A percentile compares a stretch with the other conserved stretches of the same genome.
phyloP scores from a whole-genome alignment of 2,329 filamentous ascomycete genomes.

The Neofusicoccum ribis region DNA sequence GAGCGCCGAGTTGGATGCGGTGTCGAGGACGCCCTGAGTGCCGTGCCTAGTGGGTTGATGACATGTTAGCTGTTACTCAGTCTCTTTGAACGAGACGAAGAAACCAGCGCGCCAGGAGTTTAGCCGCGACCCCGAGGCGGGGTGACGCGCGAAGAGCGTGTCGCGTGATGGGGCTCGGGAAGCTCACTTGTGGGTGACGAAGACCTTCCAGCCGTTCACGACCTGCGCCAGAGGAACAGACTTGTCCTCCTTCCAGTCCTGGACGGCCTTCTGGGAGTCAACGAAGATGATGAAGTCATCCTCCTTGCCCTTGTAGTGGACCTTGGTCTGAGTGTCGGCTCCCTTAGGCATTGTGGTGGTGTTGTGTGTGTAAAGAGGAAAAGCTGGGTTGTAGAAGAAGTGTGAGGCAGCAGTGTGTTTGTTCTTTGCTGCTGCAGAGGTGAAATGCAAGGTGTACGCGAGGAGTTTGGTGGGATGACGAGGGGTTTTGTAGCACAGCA shows the following conservation, averaged over 20 bases:
- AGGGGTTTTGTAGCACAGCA: constrained; percentile 20
- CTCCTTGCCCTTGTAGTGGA: constrained; percentile 77
- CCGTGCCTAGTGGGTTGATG: constrained; percentile 66
- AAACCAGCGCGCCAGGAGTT: not conserved
- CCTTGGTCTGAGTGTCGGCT: constrained; percentile 67
- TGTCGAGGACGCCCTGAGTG: constrained; percentile 74
- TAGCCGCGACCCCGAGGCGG: no score
- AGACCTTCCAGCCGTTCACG: constrained; percentile 84
- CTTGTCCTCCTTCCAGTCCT: constrained; percentile 82
- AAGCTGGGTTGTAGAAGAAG: not conserved
- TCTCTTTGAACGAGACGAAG: not conserved
- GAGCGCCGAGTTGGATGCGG: constrained; percentile 71
- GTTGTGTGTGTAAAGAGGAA: not conserved
- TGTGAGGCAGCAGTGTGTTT: not conserved
- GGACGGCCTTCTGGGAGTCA: constrained; percentile 61
- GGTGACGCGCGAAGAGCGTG: not conserved
- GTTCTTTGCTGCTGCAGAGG: constrained; percentile 8
- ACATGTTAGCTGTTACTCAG: not conserved
- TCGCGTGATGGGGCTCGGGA: not conserved
- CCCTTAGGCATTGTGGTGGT: constrained; percentile 35
- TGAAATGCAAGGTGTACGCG: constrained; percentile 4
- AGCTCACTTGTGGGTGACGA: constrained; percentile 83
- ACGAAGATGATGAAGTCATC: constrained; percentile 71
- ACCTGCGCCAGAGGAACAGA: constrained; percentile 80
- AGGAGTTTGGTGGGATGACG: constrained; percentile 15